These are phyloP conservation scores for Sordariomycetes sp. DNA, from an alignment of 2,329 filamentous ascomycete genomes.

Conservation along the genomic window DNA sequence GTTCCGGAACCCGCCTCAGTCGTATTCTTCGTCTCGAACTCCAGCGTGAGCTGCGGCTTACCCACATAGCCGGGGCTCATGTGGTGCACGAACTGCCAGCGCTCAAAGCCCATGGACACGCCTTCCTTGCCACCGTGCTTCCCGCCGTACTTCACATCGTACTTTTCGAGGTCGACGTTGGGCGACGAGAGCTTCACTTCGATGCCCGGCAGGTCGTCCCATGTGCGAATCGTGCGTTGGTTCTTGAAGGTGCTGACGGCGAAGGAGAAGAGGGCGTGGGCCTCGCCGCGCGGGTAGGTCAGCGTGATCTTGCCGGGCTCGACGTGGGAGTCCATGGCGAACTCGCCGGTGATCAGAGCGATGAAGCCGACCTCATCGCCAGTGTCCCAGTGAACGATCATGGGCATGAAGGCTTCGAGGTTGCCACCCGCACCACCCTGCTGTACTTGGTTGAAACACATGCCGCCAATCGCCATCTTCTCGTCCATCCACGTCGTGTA, in stretches of 20 bases:
- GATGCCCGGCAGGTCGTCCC: constrained; percentile 39
- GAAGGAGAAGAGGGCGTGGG: constrained; percentile 38
- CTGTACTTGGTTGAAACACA: constrained; percentile 45
- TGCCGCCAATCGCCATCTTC: constrained; percentile 50
- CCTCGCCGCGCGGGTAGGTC: constrained; percentile 43
- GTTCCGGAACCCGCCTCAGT: too few relatives aligned
- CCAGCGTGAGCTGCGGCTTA: too few relatives aligned
- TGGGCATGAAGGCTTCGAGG: constrained; percentile 49
- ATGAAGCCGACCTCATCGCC: constrained; percentile 21
- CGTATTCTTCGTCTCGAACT: too few relatives aligned
- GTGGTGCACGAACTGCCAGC: too few relatives aligned
- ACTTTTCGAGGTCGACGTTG: constrained; percentile 30
- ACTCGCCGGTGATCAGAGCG: constrained; percentile 28
- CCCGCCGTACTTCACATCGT: constrained; percentile 32
- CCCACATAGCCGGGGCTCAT: too few relatives aligned
- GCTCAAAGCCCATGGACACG: too few relatives aligned
- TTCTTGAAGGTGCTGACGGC: constrained; percentile 35
- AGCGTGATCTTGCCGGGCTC: constrained; percentile 33
- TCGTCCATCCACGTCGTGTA: constrained; percentile 48
- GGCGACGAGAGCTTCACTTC: constrained; percentile 32
- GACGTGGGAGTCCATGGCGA: constrained; percentile 28
- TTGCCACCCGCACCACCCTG: constrained; percentile 43
- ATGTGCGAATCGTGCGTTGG: constrained; percentile 31
- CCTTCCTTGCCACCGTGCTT: constrained; percentile 25
- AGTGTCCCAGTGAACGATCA: constrained; percentile 49